Base-by-base conservation (phyloP, 495 filamentous ascomycete species). In the Parathielavia appendiculata region DNA sequence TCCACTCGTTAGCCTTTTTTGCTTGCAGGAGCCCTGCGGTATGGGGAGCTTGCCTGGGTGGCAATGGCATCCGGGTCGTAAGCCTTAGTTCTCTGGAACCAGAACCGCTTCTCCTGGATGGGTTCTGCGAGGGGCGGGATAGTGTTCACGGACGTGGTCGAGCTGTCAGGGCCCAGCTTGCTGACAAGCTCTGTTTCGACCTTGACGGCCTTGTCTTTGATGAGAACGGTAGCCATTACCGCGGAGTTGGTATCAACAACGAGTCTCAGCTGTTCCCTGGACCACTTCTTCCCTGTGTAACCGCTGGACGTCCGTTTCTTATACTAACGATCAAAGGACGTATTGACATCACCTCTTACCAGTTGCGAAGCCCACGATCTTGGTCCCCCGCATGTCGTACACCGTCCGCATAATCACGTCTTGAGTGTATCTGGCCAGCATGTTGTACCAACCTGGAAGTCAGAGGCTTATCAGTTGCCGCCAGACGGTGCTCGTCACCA, bases 1-100 rank as follows among this genome's bases (percentile, higher is more conserved):
- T 7, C 16, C 12, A 14, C n/a, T 9, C 3, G 23, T 61, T 12
- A 51, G 47, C 56, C 10, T 14, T 23, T 43, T n/a, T 17, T 7
- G 16, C 19, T 2, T 43, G 14, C 5, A n/a, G 12, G 11, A 39
- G 1, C 19, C 43, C 5, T 34, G 6, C 51, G 10, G 20, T 8
- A 13, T 17, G 23, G 7, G 26, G 20, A 34, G 55, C 57, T 47
- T 61, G 67, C 71, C 64, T 79, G 78, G 0, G 83, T 87, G 0
- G 84, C 84, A 41, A 84, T 79, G 34, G 77, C 77, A 49, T 80
- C 70, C 1, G 73, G 70, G 51, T 86, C 80, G 47, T 76, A 76
- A 0, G 56, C 57, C 23, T 62, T 72, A 8, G 41, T 48, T 23
- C 75, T 69, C 46, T 78, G 75, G 43, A 71, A 79, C 69, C 70